Evolutionary conservation across 176 grass and related monocot genomes (phyloP).

Genomic region (Melocanna baccifera): DNA sequence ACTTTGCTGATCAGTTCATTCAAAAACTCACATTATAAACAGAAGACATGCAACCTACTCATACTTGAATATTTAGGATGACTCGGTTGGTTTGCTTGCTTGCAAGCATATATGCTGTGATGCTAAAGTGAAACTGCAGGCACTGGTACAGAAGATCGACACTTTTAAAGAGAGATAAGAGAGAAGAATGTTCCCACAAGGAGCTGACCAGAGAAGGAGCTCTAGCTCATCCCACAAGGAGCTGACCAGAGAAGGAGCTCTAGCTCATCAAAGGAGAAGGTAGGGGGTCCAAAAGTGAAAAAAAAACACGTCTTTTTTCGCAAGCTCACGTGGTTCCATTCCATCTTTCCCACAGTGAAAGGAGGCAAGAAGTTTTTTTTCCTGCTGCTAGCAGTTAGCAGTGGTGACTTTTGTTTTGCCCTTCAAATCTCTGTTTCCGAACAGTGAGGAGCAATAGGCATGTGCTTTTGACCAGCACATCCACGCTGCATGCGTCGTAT

Average conservation of each 20-base stretch:
- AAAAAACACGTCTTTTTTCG: not conserved
- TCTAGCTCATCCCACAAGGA: slow-evolving; percentile 10
- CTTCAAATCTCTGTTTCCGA: not conserved
- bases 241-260: not conserved
- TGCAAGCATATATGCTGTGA: not conserved
- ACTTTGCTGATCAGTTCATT: fast-evolving
- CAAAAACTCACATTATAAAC: no score
- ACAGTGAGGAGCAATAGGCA: not conserved
- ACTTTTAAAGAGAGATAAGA: not conserved
- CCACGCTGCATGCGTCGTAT: no score
- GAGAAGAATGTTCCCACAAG: slow-evolving; percentile 23
- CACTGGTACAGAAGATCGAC: not conserved
- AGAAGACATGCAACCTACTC: not conserved
- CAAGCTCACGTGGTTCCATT: not conserved
- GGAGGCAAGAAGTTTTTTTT: not conserved
- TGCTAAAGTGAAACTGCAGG: not conserved
- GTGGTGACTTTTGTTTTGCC: slow-evolving; percentile 3
- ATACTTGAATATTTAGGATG: not conserved
- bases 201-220: not conserved
- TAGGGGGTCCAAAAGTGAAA: slow-evolving; percentile 20
- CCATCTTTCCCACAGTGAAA: slow-evolving; percentile 16
- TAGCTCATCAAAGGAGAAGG: slow-evolving; percentile 1
- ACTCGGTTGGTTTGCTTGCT: not conserved
- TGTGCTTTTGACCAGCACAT: not conserved
- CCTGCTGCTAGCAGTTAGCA: not conserved